Evolutionary conservation across 257 asterid species (phyloP).

Genomic region (Solanum ossicruentum): DNA sequence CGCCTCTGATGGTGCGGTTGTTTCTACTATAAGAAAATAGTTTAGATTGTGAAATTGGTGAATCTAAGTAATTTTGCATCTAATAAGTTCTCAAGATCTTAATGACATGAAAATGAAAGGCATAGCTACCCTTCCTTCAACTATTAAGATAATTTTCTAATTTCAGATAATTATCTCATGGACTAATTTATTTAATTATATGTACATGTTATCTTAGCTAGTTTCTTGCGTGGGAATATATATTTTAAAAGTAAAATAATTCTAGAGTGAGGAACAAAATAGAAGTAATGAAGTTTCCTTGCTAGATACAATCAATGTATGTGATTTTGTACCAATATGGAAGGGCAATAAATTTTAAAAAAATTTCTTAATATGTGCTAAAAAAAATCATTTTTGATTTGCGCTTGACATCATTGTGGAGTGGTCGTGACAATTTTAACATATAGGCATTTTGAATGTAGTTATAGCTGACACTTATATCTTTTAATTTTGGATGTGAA

Average conservation of each 20-base stretch:
- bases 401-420: background rate
- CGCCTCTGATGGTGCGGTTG: background rate
- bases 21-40: background rate
- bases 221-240: background rate
- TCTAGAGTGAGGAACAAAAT: background rate
- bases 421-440: background rate
- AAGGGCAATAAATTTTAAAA: background rate
- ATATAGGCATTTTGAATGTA: background rate
- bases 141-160: background rate
- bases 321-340: background rate
- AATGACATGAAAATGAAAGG: background rate
- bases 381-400: background rate
- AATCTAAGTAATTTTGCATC: background rate
- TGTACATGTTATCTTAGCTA: background rate
- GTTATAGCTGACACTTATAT: background rate
- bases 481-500: no score
- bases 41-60: background rate
- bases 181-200: background rate
- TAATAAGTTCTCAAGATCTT: background rate
- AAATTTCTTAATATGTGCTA: background rate
- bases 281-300: background rate
- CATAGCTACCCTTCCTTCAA: background rate
- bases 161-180: background rate
- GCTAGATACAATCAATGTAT: background rate
- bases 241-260: background rate